These are phyloP conservation scores for Aschersonia sp. DNA, from an alignment of 2,329 filamentous ascomycete species.

Conservation along the genomic window DNA sequence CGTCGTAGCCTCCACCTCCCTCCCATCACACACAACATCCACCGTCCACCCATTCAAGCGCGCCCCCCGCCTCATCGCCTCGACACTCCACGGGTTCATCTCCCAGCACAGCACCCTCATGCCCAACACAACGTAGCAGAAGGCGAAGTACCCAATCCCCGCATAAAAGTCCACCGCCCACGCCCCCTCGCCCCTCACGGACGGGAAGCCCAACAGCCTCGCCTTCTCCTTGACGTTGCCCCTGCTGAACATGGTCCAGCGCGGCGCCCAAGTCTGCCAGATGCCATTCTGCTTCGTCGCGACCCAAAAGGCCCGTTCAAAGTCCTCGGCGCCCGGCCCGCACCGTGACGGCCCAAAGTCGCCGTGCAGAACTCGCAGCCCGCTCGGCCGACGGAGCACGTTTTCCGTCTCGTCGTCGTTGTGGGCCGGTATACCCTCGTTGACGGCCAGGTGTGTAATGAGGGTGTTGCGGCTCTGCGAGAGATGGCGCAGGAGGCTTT, in stretches of 20 bases:
- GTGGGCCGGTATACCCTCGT: slow-evolving; percentile 42
- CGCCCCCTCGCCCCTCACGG: slow-evolving; percentile 10
- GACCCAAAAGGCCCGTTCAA: slow-evolving; percentile 63
- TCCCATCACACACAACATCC: slow-evolving; percentile 29
- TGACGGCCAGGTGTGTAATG: slow-evolving; percentile 44
- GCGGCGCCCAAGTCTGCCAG: slow-evolving; percentile 71
- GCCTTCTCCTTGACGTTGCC: slow-evolving; percentile 87
- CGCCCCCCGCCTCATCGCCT: slow-evolving; percentile 68
- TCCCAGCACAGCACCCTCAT: slow-evolving; percentile 76
- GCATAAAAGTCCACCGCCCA: slow-evolving; percentile 75
- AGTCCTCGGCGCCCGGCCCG: slow-evolving; percentile 32
- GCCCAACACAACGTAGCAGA: slow-evolving; percentile 63
- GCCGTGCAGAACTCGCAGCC: slow-evolving; percentile 57
- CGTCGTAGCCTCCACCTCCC: slow-evolving; percentile 22
- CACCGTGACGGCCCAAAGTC: slow-evolving; percentile 49
- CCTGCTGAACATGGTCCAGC: slow-evolving; percentile 87
- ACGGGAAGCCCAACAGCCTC: slow-evolving; percentile 44
- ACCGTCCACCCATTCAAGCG: slow-evolving; percentile 51
- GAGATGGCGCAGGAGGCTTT: slow-evolving; percentile 29
- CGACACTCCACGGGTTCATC: slow-evolving; percentile 76
- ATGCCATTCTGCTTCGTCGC: slow-evolving; percentile 67
- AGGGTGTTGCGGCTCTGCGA: slow-evolving; percentile 20
- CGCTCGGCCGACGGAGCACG: slow-evolving; percentile 56
- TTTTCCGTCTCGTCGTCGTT: slow-evolving; percentile 37
- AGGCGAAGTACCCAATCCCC: slow-evolving; percentile 88